Evolutionary conservation across 805 yeast genomes (phyloP), one percentile per base, ranked within the genome.

Genomic region (Pichia nanzhaoensis): DNA sequence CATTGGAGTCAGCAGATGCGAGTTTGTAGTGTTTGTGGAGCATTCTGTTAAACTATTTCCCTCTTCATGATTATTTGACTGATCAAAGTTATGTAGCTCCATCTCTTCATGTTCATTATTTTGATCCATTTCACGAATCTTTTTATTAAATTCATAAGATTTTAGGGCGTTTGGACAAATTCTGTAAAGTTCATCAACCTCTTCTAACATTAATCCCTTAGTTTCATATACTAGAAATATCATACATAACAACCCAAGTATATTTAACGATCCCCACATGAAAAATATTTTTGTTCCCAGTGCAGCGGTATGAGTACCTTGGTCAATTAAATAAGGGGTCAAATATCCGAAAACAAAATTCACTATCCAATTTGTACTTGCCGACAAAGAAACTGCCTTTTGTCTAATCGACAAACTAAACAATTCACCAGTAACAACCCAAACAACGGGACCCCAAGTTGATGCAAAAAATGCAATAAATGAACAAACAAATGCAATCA

Each of bases 361-460:
- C 35, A 80, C 83, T 22, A 84, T 53, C 95, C 95, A 85, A 61
- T 85, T 85, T 12, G 89, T 75, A 2, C 91, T 83, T 1, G 86
- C 85, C 24, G 86, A 77, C 21, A 85, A 61, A 9, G 93, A 78
- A 21, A 84, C 84, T 13, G 90, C 84, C 59, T 81, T 81, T 51
- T 85, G 88, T 57, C 95, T 74, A 27, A 84, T 78, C 39, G 87
- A 78, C 42, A 85, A 68, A 21, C 87, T 80, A 60, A 75, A 85
- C 39, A 84, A 70, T 61, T 78, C 84, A 42, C 81, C 80, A 22
- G 76, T 73, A 22, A 77, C 64, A 19, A 79, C 93, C 93, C 93
- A 85, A 16, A 76, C 80, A 30, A 77, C 74, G 12, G 91, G 91
- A 52, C 91, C 95, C 93, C 93, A 85, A 4, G 88, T 75, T 7